Evolutionary conservation across 768 basidiomycete species (phyloP).

Genomic region (Clathrus columnatus): DNA sequence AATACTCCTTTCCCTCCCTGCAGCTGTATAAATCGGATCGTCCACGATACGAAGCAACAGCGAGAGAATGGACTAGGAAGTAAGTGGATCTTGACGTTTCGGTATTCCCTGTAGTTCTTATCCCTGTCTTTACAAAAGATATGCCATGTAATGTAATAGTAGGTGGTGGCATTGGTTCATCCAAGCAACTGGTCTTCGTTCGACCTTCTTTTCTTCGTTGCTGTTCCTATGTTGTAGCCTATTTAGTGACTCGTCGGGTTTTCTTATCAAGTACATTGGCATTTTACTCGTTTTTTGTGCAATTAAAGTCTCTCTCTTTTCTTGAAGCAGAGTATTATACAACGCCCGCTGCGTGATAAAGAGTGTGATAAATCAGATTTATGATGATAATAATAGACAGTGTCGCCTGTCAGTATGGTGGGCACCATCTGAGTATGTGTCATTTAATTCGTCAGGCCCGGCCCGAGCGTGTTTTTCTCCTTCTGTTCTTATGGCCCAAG

Average conservation of each 20-base stretch:
- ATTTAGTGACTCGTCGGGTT: not conserved
- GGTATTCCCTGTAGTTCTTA: conserved; percentile 6
- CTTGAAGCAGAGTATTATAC: too few species aligned
- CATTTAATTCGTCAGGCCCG: too few species aligned
- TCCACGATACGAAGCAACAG: conserved; percentile 92
- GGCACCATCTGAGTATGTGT: too few species aligned
- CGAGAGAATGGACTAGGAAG: conserved; percentile 99
- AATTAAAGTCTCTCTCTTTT: too few species aligned
- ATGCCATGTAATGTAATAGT: conserved; percentile 38
- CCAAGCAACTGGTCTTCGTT: not conserved
- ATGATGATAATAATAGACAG: too few species aligned
- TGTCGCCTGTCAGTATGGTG: too few species aligned
- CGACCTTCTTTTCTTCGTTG: not conserved
- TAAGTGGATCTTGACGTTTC: conserved; percentile 32
- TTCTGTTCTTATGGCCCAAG: conserved; percentile 5
- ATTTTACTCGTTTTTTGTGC: not conserved
- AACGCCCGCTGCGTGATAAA: too few species aligned
- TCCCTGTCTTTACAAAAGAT: conserved; percentile 22
- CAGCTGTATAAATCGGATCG: conserved; percentile 97
- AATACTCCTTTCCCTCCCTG: not conserved
- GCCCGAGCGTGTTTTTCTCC: too few species aligned
- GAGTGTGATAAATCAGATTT: too few species aligned
- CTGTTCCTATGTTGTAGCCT: not conserved
- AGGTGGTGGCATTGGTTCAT: not conserved
- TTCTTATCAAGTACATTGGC: not conserved